phyloP scores from a whole-genome alignment of 2,329 filamentous ascomycete genomes.

The Clonostachys rosea region DNA sequence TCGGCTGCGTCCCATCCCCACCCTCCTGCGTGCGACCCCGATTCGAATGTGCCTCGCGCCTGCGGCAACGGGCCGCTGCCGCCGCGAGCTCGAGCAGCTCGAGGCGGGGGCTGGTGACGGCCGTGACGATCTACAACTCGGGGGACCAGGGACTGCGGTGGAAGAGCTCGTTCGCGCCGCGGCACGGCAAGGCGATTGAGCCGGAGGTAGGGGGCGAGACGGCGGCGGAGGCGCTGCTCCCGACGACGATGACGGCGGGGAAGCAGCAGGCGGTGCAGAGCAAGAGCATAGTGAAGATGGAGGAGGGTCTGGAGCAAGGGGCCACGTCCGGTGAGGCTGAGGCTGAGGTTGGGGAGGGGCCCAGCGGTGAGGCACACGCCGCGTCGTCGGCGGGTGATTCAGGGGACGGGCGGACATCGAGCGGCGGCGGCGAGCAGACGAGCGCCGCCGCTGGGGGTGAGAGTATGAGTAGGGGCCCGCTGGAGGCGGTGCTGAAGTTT shows the following conservation, averaged over 20 bases:
- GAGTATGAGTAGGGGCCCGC: slow-evolving; percentile 28
- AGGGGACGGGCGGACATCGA: too few species aligned
- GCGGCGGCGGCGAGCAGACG: too few species aligned
- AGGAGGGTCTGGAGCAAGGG: not conserved
- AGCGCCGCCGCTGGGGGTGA: too few species aligned
- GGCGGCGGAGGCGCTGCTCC: too few species aligned
- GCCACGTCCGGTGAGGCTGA: not conserved
- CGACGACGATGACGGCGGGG: not conserved
- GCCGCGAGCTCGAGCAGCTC: not conserved
- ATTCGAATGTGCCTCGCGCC: not conserved
- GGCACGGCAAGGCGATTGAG: slow-evolving; percentile 59
- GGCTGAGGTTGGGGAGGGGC: not conserved
- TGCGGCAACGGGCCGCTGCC: not conserved
- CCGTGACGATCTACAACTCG: too few species aligned
- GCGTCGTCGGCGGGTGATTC: not conserved
- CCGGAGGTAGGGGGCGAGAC: slow-evolving; percentile 27
- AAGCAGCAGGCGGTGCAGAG: slow-evolving; percentile 4
- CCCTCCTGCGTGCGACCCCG: not conserved
- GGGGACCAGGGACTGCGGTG: slow-evolving; percentile 18
- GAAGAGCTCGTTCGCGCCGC: slow-evolving; percentile 42
- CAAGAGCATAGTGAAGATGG: slow-evolving; percentile 2
- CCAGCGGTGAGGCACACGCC: not conserved
- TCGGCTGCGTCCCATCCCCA: not conserved
- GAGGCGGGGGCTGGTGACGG: not conserved
- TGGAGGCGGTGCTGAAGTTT: slow-evolving; percentile 47